A percentile compares a stretch with the other conserved stretches of the same genome.
Evolutionary conservation across 176 grass and related monocot genomes (phyloP).

Genomic region (Puccinellia tenuiflora): DNA sequence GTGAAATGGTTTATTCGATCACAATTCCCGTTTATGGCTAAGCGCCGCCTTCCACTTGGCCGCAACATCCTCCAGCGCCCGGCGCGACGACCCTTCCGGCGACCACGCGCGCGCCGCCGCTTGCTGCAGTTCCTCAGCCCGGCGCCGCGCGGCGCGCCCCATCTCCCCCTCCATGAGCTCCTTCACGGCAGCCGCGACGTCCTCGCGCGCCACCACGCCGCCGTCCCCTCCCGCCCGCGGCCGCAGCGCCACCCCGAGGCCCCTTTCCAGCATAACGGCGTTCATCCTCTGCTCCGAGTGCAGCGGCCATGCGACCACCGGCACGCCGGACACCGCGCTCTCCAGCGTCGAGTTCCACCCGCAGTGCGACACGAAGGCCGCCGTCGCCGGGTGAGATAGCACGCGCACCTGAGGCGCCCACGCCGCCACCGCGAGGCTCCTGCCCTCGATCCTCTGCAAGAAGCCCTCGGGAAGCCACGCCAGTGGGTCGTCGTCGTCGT

Average conservation of each 20-base stretch:
- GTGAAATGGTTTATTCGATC: too few species aligned
- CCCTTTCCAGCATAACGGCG: neutral
- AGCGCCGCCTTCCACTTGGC: neutral
- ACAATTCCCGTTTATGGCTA: too few species aligned
- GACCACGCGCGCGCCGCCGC: neutral
- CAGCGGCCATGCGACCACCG: slow-evolving; percentile 51
- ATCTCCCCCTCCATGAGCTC: neutral
- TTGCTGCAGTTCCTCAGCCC: neutral
- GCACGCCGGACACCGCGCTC: slow-evolving; percentile 30
- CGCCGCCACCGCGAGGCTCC: slow-evolving; percentile 38
- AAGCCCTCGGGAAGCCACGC: slow-evolving; percentile 47
- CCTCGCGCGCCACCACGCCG: neutral
- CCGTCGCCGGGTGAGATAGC: slow-evolving; percentile 44
- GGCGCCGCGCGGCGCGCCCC: neutral
- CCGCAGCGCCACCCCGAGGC: slow-evolving; percentile 24
- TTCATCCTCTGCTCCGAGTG: slow-evolving; percentile 65
- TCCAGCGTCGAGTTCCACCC: slow-evolving; percentile 81
- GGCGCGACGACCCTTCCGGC: neutral
- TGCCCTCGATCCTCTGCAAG: slow-evolving; percentile 17
- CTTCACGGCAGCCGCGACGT: neutral
- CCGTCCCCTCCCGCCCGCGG: neutral
- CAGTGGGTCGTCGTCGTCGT: slow-evolving; percentile 17
- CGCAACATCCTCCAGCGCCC: neutral
- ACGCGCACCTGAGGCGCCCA: slow-evolving; percentile 78
- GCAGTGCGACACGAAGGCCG: slow-evolving; percentile 61